Percentiles rank a stretch among this genome's conserved stretches.
Evolutionary conservation across 208 protist species (phyloP).

Genomic region (Herpetomonas muscarum): DNA sequence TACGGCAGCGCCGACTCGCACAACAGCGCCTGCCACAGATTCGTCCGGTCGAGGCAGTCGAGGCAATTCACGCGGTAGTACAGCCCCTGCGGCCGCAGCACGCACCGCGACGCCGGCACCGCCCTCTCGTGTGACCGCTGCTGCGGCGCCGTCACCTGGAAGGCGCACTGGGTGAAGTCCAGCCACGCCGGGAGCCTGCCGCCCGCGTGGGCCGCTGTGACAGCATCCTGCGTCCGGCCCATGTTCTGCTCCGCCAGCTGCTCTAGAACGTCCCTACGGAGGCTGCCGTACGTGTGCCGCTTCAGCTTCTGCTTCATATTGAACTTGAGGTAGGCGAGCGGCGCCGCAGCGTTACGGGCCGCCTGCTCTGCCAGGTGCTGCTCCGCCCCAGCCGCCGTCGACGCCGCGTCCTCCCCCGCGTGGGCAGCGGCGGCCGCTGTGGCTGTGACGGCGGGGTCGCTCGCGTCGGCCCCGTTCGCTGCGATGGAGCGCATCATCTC

Average conservation of each 20-base stretch:
- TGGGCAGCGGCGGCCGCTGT: too few species aligned
- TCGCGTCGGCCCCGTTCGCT: background rate
- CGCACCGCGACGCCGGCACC: background rate
- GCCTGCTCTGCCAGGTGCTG: background rate
- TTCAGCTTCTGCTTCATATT: constrained; percentile 51
- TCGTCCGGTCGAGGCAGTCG: constrained; percentile 83
- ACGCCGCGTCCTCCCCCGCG: too few species aligned
- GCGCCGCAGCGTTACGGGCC: background rate
- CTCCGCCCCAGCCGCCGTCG: background rate
- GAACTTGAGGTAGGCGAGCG: constrained; percentile 36
- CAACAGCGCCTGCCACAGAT: constrained; percentile 65
- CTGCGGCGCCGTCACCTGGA: background rate
- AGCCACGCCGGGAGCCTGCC: constrained; percentile 9
- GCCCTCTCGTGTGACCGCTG: background rate
- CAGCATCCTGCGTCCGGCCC: too few species aligned
- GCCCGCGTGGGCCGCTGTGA: too few species aligned
- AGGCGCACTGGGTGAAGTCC: constrained; percentile 20
- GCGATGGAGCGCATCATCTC: constrained; percentile 2
- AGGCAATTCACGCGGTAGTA: constrained; percentile 70
- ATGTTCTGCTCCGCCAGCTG: background rate
- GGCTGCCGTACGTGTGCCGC: constrained; percentile 27
- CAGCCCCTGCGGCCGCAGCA: background rate
- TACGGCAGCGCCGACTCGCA: constrained; percentile 27
- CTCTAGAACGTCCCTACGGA: constrained; percentile 16
- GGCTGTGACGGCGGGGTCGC: constrained; percentile 6